Evolutionary conservation across 495 filamentous ascomycete species (phyloP), one percentile per base, ranked within the genome.

Genomic region (Aspergillus cavernicola): DNA sequence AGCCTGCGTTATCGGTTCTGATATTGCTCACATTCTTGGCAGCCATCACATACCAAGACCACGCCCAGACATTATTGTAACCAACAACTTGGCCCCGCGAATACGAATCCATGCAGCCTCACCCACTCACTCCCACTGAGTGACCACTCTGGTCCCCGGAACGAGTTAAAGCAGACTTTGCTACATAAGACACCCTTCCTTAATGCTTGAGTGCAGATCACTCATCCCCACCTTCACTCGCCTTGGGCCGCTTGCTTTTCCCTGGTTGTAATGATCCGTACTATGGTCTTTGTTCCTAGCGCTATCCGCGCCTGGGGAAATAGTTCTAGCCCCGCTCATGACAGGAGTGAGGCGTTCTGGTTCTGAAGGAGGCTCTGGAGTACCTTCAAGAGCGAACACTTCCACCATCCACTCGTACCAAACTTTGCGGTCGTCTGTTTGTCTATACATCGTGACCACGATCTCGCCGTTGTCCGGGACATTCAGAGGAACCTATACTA

Each of bases 401-500:
- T 97, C 93, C 1, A 95, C 85, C 60, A 93, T 77, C 93, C 93
- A 99, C 67, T 99, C 92, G 67, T 99, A 99, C 95, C 93, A 99
- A 11, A 97, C 92, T 71, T 91, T 95, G 16, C 87, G 80, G 61
- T 95, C 89, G 66, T 97, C 92, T 6, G 93, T 97, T 68, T 92
- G 87, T 54, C 93, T 81, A 83, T 89, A 97, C 80, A 99, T 96
- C 60, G 84, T 90, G 11, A 96, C 82, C 35, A 95, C 86, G 10
- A 99, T 74, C 64, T 92, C 89, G 18, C 85, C 82, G 53, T 88
- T 81, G 56, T 89, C 85, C 1, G 95, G 92, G 52, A 95, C 81
- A 65, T 93, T 91, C 19, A 99, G 73, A 6, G 93, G 92, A 58
- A 84, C 84, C 92, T 96, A 42, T 41, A 37, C 31, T 19, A 55